Conservation (phyloP, 257 asterid genomes). For the Knoxia roxburghii region DNA sequence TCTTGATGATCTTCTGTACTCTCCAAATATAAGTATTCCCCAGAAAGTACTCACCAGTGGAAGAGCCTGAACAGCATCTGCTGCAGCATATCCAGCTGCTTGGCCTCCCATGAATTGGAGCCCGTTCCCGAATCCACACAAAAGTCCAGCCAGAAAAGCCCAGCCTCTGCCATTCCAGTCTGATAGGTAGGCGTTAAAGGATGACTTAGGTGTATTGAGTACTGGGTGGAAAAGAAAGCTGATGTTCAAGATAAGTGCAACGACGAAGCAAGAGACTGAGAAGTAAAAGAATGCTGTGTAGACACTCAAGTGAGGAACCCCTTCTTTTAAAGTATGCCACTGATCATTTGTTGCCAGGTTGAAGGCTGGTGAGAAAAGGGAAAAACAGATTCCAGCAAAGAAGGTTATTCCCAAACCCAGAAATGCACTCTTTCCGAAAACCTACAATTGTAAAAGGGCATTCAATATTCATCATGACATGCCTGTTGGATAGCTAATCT, state of each 20-base stretch:
- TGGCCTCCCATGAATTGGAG: slow-evolving; percentile 99
- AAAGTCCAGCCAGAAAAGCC: slow-evolving; percentile 84
- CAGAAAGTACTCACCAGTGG: slow-evolving; percentile 94
- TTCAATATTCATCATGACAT: background rate
- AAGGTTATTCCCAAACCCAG: slow-evolving; percentile 72
- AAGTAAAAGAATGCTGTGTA: slow-evolving; percentile 92
- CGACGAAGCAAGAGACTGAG: slow-evolving; percentile 66
- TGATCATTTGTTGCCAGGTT: slow-evolving; percentile 90
- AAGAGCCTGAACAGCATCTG: slow-evolving; percentile 97
- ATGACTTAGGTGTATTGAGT: slow-evolving; percentile 63
- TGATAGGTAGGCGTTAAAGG: slow-evolving; percentile 57
- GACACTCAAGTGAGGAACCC: slow-evolving; percentile 70
- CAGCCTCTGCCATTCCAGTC: slow-evolving; percentile 91
- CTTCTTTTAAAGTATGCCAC: slow-evolving; percentile 57
- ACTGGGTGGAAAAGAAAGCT: slow-evolving; percentile 64
- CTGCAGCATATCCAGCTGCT: slow-evolving; percentile 99
- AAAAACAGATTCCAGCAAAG: slow-evolving; percentile 88
- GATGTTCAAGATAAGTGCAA: slow-evolving; percentile 66
- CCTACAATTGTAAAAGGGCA: slow-evolving; percentile 35
- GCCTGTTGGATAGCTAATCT: background rate
- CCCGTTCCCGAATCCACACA: slow-evolving; percentile 96
- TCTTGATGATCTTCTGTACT: slow-evolving; percentile 71
- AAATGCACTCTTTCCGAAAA: slow-evolving; percentile 71
- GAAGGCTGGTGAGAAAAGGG: slow-evolving; percentile 89
- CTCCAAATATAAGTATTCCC: slow-evolving; percentile 77